Base-by-base conservation (phyloP, 2,329 filamentous ascomycete species). In the Phialophora expanda region DNA sequence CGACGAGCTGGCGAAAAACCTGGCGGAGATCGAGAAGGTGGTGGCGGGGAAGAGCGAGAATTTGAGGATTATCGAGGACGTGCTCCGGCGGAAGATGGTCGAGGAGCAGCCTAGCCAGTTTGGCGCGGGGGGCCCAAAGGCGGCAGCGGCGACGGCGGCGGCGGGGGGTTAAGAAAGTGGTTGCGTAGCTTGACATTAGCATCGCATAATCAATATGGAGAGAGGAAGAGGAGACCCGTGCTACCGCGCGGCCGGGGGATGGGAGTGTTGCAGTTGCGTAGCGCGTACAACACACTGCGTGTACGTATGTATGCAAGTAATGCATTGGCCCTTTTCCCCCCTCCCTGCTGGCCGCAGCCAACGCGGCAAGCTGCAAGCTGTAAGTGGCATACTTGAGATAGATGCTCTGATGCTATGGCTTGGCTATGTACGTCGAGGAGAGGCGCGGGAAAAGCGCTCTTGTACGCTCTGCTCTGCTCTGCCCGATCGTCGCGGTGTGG, bases 21-120 rank as follows among this genome's bases (percentile, higher is more conserved):
- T 91, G 72, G 86, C 85, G 72, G 88, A 90, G 66, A 74, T 92
- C 71, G 89, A 91, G 77, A 85, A 84, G 71, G 88, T 90, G 65
- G 84, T 91, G 56, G 84, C 87, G 72, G 82, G 83, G 41, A 99
- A 99, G 83, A 92, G 90, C 62, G 88, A 89, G 71, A 97, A 95
- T 76, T 80, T 96, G 69, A 87, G 91, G 64, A 84, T 95, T 44
- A 89, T 98, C 24, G 95, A 99, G 81, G 94, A 98, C 81, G 91
- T 83, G 44, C 74, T 85, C 72, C 78, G 83, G 67, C 81, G 84
- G 73, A 85, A 84, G 73, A 78, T 85, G 68, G 76, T 85, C 44
- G 78, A 74, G 58, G 80, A 79, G 68, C 79, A 81, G 72, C 77
- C 64, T 46, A 51, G 48, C 24, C 60, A 59, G 32, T 64, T 63